Base-by-base conservation (phyloP, 169 alveolate species). In the Amoebophrya sp. region DNA sequence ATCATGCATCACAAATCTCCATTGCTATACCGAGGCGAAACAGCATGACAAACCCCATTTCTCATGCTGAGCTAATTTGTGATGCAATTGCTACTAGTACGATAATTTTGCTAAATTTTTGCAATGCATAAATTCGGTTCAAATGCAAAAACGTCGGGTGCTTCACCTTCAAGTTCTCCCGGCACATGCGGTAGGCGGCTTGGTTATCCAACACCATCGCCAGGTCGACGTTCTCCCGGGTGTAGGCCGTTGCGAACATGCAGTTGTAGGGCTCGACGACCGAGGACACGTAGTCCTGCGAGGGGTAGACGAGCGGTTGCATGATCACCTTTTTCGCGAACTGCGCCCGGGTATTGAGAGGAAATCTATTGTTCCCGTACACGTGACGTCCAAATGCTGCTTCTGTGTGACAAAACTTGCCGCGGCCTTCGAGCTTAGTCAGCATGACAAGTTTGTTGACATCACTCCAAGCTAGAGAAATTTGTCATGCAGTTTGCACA, bases 221-320 rank as follows among this genome's bases (percentile, higher is more conserved):
- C 40, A 95, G 96, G 90, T 96, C 97, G 83, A 91, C 94, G 95
- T 47, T 47, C 90, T 95, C 97, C 89, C 95, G 93, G 90, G 93
- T 93, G 40, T 95, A 94, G 92, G 94, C 96, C 54, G 96, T 94
- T 39, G 96, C 93, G 90, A 96, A 95, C 77, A 95, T 94, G 77
- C 97, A 95, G 92, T 96, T 96, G 94, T 96, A 96, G n/a, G 98
- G 97, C 94, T 96, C 98, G 89, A 96, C 96, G 40, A 95, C 95
- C 77, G 96, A 94, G 38, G 95, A 94, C 77, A 96, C 94, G 47
- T 94, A 94, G 90, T 95, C 93, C 55, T 96, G 96, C 14, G 97
- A 95, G 18, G 98, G 98, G 77, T 94, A 95, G 53, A 96, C 91
- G 90, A 96, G 94, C 92, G 95, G 95, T 92, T 96, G 95, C 91